Evolutionary conservation across 768 basidiomycete genomes (phyloP).

Genomic region (Mycena haematopus): DNA sequence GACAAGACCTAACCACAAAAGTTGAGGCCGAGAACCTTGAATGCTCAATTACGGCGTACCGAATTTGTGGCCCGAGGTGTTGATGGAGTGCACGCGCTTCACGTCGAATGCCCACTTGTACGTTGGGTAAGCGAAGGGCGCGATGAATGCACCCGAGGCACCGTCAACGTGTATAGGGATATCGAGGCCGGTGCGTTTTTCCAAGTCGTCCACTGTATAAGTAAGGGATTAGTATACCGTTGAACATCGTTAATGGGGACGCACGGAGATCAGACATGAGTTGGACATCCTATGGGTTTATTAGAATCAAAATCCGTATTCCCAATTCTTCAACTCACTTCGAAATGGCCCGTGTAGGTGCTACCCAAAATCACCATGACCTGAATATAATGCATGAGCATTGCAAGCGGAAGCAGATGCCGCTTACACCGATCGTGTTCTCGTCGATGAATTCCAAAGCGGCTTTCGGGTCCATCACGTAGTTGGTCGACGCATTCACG

Average conservation of each 20-base stretch:
- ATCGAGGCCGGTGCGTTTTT: constrained; percentile 59
- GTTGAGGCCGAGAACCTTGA: constrained; percentile 27
- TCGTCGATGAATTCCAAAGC: constrained; percentile 69
- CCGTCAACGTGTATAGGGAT: constrained; percentile 75
- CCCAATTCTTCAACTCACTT: constrained; percentile 29
- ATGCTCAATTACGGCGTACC: constrained; percentile 36
- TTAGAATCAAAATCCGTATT: background rate
- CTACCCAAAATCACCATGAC: constrained; percentile 61
- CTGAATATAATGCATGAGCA: constrained; percentile 1
- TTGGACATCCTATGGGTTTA: constrained; percentile 26
- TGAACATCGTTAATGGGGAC: constrained; percentile 21
- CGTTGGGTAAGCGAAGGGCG: constrained; percentile 65
- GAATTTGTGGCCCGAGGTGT: constrained; percentile 62
- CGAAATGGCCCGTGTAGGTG: constrained; percentile 70
- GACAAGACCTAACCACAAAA: constrained; percentile 37
- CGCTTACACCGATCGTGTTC: constrained; percentile 63
- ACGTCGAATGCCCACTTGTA: constrained; percentile 65
- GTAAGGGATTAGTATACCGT: background rate
- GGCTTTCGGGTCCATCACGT: constrained; percentile 62
- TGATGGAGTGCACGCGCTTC: constrained; percentile 26
- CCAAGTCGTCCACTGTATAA: constrained; percentile 55
- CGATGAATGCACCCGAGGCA: constrained; percentile 68
- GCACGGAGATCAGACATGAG: constrained; percentile 57
- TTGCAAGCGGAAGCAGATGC: no score
- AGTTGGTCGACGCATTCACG: constrained; percentile 50